These are phyloP conservation scores for Penicillium waksmanii DNA, from an alignment of 495 filamentous ascomycete genomes.

Conservation along the genomic window DNA sequence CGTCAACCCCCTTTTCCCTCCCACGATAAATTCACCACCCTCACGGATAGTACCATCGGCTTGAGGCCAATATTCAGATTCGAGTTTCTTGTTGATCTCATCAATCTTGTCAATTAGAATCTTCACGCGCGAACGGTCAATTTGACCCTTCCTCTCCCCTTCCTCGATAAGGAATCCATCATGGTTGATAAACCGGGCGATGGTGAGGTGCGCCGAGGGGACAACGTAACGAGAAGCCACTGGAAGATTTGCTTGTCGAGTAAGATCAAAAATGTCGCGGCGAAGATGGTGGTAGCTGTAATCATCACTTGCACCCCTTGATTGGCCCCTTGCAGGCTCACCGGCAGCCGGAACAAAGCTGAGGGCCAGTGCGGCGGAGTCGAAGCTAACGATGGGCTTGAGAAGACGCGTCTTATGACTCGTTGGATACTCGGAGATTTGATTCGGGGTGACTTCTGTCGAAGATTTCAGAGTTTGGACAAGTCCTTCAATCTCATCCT, in stretches of 20 bases:
- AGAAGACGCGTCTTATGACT: constrained; percentile 66
- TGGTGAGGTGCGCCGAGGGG: constrained; percentile 80
- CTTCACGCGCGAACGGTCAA: constrained; percentile 53
- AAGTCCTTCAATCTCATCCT: constrained; percentile 22
- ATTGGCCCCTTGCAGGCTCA: constrained; percentile 36
- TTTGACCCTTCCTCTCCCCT: constrained; percentile 32
- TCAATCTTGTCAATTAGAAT: constrained; percentile 68
- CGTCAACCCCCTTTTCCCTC: constrained; percentile 71
- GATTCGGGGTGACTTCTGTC: constrained; percentile 37
- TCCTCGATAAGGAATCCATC: constrained; percentile 40
- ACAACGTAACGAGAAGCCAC: constrained; percentile 77
- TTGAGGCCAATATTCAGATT: constrained; percentile 64
- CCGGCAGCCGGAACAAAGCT: constrained; percentile 76
- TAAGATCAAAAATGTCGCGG: constrained; percentile 67
- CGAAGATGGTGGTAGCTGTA: constrained; percentile 90
- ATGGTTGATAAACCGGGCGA: constrained; percentile 72
- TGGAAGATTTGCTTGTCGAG: constrained; percentile 53
- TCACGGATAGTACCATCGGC: constrained; percentile 46
- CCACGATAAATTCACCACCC: constrained; percentile 66
- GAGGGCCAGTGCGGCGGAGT: constrained; percentile 76
- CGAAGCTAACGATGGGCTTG: constrained; percentile 78
- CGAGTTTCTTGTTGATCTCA: constrained; percentile 69
- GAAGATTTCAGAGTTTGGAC: constrained; percentile 45
- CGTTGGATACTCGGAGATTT: constrained; percentile 62
- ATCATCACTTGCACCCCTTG: not conserved